These are phyloP conservation scores for Neopestalotiopsis sp. DNA, from an alignment of 2,329 filamentous ascomycete genomes.

Conservation along the genomic window DNA sequence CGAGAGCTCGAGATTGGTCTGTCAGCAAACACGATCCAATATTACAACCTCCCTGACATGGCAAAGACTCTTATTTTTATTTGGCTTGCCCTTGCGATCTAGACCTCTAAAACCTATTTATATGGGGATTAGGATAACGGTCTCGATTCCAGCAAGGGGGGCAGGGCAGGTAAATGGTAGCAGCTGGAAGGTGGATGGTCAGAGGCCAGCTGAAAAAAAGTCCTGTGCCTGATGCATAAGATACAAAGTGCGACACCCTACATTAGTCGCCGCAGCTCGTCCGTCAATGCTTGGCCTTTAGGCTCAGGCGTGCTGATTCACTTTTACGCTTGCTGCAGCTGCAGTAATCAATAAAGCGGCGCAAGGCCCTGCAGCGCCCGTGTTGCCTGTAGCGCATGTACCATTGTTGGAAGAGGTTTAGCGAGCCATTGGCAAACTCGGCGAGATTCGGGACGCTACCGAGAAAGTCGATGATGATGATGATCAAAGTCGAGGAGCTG, in stretches of 20 bases:
- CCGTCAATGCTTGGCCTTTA: too few species aligned
- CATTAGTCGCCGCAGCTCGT: background rate
- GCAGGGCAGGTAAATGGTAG: background rate
- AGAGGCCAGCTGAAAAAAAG: too few species aligned
- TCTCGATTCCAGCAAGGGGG: background rate
- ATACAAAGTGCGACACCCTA: too few species aligned
- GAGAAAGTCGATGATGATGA: too few species aligned
- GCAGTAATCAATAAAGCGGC: conserved; percentile 5
- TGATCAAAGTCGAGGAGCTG: too few species aligned
- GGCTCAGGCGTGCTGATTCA: background rate
- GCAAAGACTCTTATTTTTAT: background rate
- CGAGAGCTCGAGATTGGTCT: background rate
- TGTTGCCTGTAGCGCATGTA: background rate
- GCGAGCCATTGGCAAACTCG: background rate
- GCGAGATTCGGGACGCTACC: background rate
- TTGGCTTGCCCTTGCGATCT: background rate
- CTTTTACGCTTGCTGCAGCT: too few species aligned
- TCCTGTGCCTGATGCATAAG: too few species aligned
- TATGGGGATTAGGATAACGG: background rate
- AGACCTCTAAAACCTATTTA: background rate
- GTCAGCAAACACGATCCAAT: background rate
- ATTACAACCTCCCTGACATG: background rate
- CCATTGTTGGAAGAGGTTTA: conserved; percentile 6
- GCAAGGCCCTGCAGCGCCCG: conserved; percentile 5
- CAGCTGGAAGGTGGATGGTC: background rate